Conservation (phyloP, 2,329 filamentous ascomycete species). For the Pseudogymnoascus sp. region DNA sequence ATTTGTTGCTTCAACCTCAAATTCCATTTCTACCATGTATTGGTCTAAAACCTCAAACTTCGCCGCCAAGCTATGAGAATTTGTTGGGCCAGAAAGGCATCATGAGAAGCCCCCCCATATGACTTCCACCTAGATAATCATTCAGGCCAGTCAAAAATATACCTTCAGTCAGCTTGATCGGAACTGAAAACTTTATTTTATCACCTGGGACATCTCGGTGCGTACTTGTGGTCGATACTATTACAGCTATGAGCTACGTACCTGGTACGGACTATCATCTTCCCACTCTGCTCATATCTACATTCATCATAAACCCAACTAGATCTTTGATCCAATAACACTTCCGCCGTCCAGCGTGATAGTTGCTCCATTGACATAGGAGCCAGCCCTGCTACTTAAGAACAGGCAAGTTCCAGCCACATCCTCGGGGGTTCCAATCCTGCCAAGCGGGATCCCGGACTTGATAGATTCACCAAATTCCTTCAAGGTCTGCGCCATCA, state of each 20-base stretch:
- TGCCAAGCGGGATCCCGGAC: constrained; percentile 52
- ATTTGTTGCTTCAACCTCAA: not conserved
- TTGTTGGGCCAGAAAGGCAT: not conserved
- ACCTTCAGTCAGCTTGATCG: not conserved
- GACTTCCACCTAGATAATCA: not conserved
- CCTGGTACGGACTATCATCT: not conserved
- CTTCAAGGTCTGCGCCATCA: constrained; percentile 63
- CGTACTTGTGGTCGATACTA: not conserved
- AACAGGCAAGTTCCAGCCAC: constrained; percentile 66
- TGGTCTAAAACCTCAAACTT: not conserved
- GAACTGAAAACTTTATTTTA: not conserved
- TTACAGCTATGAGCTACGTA: not conserved
- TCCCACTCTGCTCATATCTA: not conserved
- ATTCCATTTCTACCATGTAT: not conserved
- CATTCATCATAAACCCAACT: constrained; percentile 10
- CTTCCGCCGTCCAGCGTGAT: constrained; percentile 54
- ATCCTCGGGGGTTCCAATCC: constrained; percentile 60
- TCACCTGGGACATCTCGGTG: not conserved
- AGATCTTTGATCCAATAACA: constrained; percentile 39
- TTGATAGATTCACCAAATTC: constrained; percentile 48
- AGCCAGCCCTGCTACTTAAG: constrained; percentile 57
- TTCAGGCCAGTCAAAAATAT: not conserved
- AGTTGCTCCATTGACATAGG: constrained; percentile 57
- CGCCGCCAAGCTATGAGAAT: not conserved
- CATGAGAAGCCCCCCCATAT: not conserved